phyloP scores from a whole-genome alignment of 306 rosid species.

The Dryas octopetala region DNA sequence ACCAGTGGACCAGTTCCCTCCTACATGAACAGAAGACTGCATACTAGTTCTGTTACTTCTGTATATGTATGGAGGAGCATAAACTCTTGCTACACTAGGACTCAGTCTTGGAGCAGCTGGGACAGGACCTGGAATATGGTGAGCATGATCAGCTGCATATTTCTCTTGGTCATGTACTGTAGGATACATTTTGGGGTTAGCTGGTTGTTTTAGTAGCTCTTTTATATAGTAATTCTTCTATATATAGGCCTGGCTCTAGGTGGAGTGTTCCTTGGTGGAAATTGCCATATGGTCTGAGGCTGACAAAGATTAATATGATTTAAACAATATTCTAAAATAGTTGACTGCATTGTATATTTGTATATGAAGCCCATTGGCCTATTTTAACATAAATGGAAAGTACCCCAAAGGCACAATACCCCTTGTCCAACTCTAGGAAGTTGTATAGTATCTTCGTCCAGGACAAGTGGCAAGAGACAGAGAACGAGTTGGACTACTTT shows the following conservation, averaged over 20 bases:
- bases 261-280: background rate
- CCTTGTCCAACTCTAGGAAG: background rate
- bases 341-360: too few species aligned
- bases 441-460: background rate
- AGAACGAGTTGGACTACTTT: background rate
- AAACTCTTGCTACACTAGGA: slow-evolving; percentile 30
- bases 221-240: too few species aligned
- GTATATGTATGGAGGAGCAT: slow-evolving; percentile 31
- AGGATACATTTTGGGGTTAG: slow-evolving; percentile 38
- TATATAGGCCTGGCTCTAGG: background rate
- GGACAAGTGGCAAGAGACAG: background rate
- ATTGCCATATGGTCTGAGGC: background rate
- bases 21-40: background rate
- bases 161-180: slow-evolving; percentile 26
- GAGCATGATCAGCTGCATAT: slow-evolving; percentile 26
- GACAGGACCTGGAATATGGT: slow-evolving; percentile 20
- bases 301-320: background rate
- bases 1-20: slow-evolving; percentile 57
- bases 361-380: too few species aligned
- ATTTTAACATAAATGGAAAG: background rate
- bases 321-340: background rate
- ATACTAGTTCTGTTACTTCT: background rate
- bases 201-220: background rate
- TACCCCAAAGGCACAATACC: background rate
- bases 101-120: slow-evolving; percentile 7